Base-by-base conservation (phyloP, 257 asterid genomes). In the Salvia rosmarinus region DNA sequence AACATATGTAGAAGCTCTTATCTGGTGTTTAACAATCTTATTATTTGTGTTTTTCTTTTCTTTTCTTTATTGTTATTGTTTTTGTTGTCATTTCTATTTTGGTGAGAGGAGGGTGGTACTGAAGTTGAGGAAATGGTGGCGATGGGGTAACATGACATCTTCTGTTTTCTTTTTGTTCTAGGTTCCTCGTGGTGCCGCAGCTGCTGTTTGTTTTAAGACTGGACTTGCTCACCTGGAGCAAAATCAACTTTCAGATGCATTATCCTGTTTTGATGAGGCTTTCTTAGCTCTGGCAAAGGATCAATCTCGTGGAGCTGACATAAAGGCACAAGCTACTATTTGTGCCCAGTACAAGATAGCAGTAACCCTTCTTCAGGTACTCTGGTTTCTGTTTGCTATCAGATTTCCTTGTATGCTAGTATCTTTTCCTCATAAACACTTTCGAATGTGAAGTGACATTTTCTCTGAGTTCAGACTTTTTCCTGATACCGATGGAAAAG, bases 171-270 rank as follows among this genome's bases (percentile, higher is more conserved):
- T 64, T 64, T 71, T 69, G 55, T 71, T 77, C 52, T 72, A 95
- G 99, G 96, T 95, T 83, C 99, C 99, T 37, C 98, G 98, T 44
- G 99, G 99, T 76, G 97, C 98, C 54, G 89, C 89, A 51, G 99
- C 98, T 59, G 84, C 99, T 59, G 79, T 88, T 75, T 95, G 99
- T 83, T 95, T 95, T 73, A 95, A 91, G 84, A 91, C 89, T 67
- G 99, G 99, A 61, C 96, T 95, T 75, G 89, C 88, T 73, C 99
- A 95, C 85, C 95, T 95, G 79, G 99, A 95, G 85, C 98, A 89
- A 81, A 95, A 95, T 84, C 99, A 95, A 81, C 96, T 95, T 67
- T 86, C 99, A 70, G 99, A 95, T 88, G 99, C 99, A 66, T 80
- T 95, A 73, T 95, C 99, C 73, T 95, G 99, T 80, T 95, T 91